Evolutionary conservation across 495 filamentous ascomycete species (phyloP).

Genomic region (Podospora conica): DNA sequence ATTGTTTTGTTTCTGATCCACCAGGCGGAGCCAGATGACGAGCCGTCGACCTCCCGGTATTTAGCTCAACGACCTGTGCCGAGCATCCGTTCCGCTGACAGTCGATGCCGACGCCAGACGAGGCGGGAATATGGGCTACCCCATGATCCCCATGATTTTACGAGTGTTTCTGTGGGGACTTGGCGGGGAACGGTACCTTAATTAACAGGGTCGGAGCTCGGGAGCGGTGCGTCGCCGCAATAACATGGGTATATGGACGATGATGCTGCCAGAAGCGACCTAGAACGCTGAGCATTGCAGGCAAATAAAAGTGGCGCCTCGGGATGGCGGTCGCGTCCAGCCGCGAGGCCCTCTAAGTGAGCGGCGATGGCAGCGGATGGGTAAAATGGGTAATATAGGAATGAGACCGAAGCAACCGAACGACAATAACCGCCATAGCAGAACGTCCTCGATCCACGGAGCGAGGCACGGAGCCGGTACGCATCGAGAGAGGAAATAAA

Average conservation of each 20-base stretch:
- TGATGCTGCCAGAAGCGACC: neutral
- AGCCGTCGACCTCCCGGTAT: neutral
- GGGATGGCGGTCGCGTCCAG: constrained; percentile 16
- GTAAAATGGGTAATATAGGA: constrained; percentile 17
- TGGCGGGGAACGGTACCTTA: neutral
- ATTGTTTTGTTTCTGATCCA: neutral
- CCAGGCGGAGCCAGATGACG: neutral
- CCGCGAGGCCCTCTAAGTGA: constrained; percentile 4
- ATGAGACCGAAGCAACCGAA: constrained; percentile 14
- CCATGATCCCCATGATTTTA: neutral
- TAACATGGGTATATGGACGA: neutral
- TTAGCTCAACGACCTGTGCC: neutral
- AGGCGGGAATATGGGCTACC: neutral
- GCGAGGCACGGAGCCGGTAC: neutral
- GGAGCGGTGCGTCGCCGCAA: neutral
- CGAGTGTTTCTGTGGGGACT: neutral
- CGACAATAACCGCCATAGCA: constrained; percentile 6
- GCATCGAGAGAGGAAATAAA: constrained; percentile 3
- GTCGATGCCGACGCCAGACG: neutral
- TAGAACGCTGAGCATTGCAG: neutral
- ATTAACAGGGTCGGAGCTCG: neutral
- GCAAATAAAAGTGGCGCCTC: constrained; percentile 11
- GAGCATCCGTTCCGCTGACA: neutral
- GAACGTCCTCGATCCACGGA: constrained; percentile 1
- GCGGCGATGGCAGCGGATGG: constrained; percentile 8